These are phyloP conservation scores for Solanum habrochaites DNA, from an alignment of 257 asterid species.

Conservation along the genomic window DNA sequence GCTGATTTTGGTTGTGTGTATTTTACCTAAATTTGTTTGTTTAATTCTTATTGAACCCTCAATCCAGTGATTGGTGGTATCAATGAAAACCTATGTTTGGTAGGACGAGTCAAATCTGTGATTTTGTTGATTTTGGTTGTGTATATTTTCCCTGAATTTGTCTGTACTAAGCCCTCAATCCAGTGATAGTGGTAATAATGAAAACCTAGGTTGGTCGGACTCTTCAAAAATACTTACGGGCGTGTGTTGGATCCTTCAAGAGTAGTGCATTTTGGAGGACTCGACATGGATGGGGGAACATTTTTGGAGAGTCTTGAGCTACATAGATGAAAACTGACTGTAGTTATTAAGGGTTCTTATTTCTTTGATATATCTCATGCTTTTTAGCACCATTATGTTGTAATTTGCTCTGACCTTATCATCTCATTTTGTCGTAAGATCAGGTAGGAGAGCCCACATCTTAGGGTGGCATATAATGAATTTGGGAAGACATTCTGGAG, in stretches of 20 bases:
- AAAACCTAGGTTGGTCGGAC: not conserved
- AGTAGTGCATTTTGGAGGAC: not conserved
- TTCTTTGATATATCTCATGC: not conserved
- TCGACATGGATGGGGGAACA: not conserved
- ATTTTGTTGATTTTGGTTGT: not conserved
- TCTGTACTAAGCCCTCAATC: not conserved
- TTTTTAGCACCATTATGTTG: not conserved
- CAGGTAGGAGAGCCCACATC: constrained; percentile 24
- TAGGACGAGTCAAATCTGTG: not conserved
- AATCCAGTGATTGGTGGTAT: not conserved
- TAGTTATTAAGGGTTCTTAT: not conserved
- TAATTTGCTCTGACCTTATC: constrained; percentile 9
- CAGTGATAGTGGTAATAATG: not conserved
- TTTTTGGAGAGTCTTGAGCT: not conserved
- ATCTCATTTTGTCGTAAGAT: constrained; percentile 15
- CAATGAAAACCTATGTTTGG: not conserved
- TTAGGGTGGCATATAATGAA: constrained; percentile 51
- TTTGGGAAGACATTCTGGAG: constrained; percentile 47
- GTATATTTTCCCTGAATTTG: not conserved
- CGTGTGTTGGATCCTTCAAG: not conserved
- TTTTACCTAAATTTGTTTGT: not conserved
- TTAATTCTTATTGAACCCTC: not conserved
- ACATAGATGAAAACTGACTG: not conserved
- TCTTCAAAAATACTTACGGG: not conserved
- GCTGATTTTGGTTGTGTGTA: not conserved